A percentile compares a stretch with the other conserved stretches of the same genome.
These are phyloP conservation scores for Solanum microdontum DNA, from an alignment of 257 asterid genomes.

Conservation along the genomic window DNA sequence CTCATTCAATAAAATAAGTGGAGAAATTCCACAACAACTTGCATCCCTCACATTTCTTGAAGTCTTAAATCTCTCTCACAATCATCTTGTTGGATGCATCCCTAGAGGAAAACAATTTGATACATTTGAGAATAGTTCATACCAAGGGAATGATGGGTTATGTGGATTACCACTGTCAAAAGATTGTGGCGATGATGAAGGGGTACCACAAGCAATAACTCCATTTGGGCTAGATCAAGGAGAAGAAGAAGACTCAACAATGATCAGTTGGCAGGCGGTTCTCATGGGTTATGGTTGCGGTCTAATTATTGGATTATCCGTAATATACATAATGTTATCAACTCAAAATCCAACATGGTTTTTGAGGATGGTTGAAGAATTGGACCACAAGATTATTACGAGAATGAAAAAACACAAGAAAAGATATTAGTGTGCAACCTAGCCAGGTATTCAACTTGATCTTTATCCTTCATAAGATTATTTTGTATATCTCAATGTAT, in stretches of 20 bases:
- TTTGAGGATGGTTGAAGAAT: not conserved
- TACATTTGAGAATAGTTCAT: not conserved
- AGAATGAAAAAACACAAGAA: not conserved
- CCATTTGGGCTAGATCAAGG: not conserved
- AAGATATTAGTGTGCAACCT: not conserved
- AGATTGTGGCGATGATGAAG: not conserved
- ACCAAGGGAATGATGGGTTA: not conserved
- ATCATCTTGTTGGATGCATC: not conserved
- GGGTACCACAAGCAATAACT: not conserved
- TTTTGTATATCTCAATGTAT: not conserved
- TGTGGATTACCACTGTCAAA: not conserved
- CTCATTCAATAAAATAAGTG: not conserved
- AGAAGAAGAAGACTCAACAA: not conserved
- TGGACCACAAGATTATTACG: not conserved
- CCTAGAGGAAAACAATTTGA: not conserved
- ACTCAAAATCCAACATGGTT: not conserved
- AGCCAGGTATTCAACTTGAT: not conserved
- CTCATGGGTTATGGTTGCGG: not conserved
- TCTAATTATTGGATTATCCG: not conserved
- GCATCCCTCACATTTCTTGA: not conserved
- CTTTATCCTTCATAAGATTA: not conserved
- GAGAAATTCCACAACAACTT: not conserved
- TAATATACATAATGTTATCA: not conserved
- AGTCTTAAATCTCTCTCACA: not conserved
- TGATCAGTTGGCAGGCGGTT: not conserved